Base-by-base conservation (phyloP, 208 protist genomes). In the Trypanosoma boissoni region DNA sequence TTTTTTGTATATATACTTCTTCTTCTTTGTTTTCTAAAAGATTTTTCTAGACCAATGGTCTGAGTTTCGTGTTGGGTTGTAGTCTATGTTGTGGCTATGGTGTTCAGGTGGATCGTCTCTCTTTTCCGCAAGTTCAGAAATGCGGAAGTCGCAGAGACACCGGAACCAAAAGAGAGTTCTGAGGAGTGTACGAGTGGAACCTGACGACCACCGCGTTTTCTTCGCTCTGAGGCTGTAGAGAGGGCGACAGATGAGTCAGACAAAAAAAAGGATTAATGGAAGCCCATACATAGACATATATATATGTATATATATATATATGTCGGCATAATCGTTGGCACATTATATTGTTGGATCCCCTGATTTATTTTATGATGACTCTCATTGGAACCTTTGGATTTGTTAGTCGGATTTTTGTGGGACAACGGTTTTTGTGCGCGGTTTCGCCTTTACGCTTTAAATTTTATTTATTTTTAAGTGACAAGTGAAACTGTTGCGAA, bases 51-150 rank as follows among this genome's bases (percentile, higher is more conserved):
- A 14, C 58, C 41, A 44, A 83, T 76, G 72, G 67, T 76, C 37
- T 83, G 72, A 75, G 60, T 79, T 58, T 44, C 59, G 20, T 86
- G 79, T 49, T 86, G 79, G 76, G 37, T 86, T 48, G 72, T 83
- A 50, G 75, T 83, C 36, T 80, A 86, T 53, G 56, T 71, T 12
- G 60, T 83, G 1, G 68, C 67, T 54, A 67, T 65, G 43, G 36
- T 77, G 10, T 57, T 61, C 31, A 76, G 68, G 53, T 74, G 55
- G 58, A 48, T 86, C 44, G 57, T 61, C 10, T n/a, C 12, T 20
- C 55, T 74, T 29, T 73, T 77, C 48, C 49, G 39, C 10, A 14
- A 24, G 7, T 36, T 43, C 43, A 51, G 27, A n/a, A 57, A 45
- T 52, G 53, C 32, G n/a, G 18, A 27, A 3, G 32, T 21, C 9